Percentiles rank a stretch among this genome's conserved stretches.
Evolutionary conservation across 2,329 filamentous ascomycete species (phyloP).

Genomic region (Aspergillus sp.): DNA sequence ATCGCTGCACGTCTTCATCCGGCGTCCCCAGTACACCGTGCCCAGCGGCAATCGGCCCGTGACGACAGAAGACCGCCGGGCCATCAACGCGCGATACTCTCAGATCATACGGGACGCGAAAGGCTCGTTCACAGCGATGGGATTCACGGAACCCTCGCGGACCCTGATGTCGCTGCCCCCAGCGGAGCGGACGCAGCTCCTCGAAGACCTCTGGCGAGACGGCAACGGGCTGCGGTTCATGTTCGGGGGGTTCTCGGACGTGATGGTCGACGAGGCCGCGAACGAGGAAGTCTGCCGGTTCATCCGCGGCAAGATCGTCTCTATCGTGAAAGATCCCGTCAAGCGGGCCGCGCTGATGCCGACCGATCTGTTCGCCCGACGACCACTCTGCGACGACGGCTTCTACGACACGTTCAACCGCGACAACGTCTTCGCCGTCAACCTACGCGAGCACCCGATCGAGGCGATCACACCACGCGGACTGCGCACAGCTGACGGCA

Average conservation of each 20-base stretch:
- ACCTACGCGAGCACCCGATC: slow-evolving; percentile 24
- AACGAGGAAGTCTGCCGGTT: slow-evolving; percentile 42
- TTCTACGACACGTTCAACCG: slow-evolving; percentile 35
- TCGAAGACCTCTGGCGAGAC: slow-evolving; percentile 10
- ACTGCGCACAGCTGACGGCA: slow-evolving; percentile 38
- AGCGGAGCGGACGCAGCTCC: slow-evolving; percentile 10
- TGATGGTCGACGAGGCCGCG: slow-evolving; percentile 34
- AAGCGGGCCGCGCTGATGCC: slow-evolving; percentile 28
- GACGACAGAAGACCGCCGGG: slow-evolving; percentile 23
- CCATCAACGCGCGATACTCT: slow-evolving; percentile 10
- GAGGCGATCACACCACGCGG: slow-evolving; percentile 32
- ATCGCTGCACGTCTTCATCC: slow-evolving; percentile 33
- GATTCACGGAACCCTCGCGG: slow-evolving; percentile 5
- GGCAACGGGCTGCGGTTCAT: slow-evolving; percentile 10
- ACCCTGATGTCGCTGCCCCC: slow-evolving; percentile 2
- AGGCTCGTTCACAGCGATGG: slow-evolving; percentile 10
- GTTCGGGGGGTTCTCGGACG: slow-evolving; percentile 34
- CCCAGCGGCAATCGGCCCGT: slow-evolving; percentile 32
- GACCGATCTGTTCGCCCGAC: slow-evolving; percentile 15
- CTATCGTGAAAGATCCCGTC: slow-evolving; percentile 31
- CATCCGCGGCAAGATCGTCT: slow-evolving; percentile 33
- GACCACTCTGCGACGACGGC: slow-evolving; percentile 18
- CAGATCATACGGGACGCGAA: slow-evolving; percentile 3
- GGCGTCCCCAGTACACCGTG: slow-evolving; percentile 38
- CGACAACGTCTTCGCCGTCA: slow-evolving; percentile 46